Evolutionary conservation across 306 rosid genomes (phyloP).

Genomic region (Rubus parviflorus): DNA sequence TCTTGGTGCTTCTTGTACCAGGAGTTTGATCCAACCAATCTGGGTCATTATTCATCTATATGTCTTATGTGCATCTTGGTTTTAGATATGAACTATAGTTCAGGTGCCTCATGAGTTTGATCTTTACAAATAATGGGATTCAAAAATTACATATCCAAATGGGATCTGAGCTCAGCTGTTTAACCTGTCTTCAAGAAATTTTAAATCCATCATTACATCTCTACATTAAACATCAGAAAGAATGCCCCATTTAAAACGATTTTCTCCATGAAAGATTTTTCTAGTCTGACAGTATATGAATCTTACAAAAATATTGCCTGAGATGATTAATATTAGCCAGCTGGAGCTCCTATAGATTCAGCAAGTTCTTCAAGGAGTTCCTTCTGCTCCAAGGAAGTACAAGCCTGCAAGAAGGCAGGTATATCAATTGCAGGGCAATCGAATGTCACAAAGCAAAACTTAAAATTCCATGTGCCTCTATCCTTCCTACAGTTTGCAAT

Average conservation of each 20-base stretch:
- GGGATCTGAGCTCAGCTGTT: background rate
- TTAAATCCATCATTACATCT: background rate
- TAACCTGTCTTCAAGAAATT: background rate
- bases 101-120: background rate
- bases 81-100: background rate
- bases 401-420: slow-evolving; percentile 56
- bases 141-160: slow-evolving; percentile 7
- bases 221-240: background rate
- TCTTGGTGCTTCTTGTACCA: background rate
- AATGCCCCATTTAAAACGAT: background rate
- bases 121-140: slow-evolving; percentile 1
- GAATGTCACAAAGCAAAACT: background rate
- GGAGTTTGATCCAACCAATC: background rate
- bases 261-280: background rate
- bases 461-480: background rate
- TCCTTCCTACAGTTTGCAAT: slow-evolving; percentile 5
- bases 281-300: background rate
- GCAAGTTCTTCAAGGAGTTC: slow-evolving; percentile 95
- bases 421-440: slow-evolving; percentile 7
- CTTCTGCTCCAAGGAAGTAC: slow-evolving; percentile 74
- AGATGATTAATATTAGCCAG: slow-evolving; percentile 42
- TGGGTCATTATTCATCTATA: background rate
- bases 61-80: background rate
- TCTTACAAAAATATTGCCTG: slow-evolving; percentile 12
- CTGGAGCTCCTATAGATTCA: slow-evolving; percentile 58